Evolutionary conservation across 768 basidiomycete species (phyloP).

Genomic region (Hygrophorus russula): DNA sequence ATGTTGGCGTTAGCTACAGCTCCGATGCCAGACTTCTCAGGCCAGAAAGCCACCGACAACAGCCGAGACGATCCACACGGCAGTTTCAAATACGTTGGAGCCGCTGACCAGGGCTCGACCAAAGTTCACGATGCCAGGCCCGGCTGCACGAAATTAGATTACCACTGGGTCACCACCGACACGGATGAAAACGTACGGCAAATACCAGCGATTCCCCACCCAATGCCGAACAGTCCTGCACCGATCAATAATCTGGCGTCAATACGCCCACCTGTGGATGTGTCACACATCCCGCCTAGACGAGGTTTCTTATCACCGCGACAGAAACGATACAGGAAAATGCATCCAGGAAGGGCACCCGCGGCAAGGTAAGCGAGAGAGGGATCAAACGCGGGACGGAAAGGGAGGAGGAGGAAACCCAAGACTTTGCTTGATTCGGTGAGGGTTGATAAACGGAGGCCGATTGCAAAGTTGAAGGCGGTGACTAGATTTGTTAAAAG

Average conservation of each 20-base stretch:
- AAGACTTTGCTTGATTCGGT: conserved; percentile 37
- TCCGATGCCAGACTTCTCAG: neutral
- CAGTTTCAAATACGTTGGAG: conserved; percentile 19
- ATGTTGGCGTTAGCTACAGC: no score
- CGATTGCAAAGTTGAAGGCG: conserved; percentile 39
- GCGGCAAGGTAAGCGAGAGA: conserved; percentile 43
- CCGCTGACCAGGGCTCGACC: conserved; percentile 35
- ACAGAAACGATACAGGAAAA: conserved; percentile 31
- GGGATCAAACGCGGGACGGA: conserved; percentile 40
- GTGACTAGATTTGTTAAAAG: conserved; percentile 29
- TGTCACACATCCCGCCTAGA: conserved; percentile 33
- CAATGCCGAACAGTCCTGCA: conserved; percentile 46
- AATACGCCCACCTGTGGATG: conserved; percentile 28
- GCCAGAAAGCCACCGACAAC: conserved; percentile 29
- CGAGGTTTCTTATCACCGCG: conserved; percentile 26
- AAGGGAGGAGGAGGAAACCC: conserved; percentile 40
- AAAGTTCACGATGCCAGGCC: conserved; percentile 51
- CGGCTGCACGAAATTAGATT: conserved; percentile 27
- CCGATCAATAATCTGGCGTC: conserved; percentile 38
- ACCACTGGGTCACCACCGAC: neutral
- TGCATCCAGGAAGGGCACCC: conserved; percentile 37
- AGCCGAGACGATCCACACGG: conserved; percentile 31
- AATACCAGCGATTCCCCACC: conserved; percentile 50
- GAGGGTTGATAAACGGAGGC: conserved; percentile 43
- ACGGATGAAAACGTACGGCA: conserved; percentile 38